Conservation (phyloP, 139 green algal genomes). For the Desmodesmus armatus region DNA sequence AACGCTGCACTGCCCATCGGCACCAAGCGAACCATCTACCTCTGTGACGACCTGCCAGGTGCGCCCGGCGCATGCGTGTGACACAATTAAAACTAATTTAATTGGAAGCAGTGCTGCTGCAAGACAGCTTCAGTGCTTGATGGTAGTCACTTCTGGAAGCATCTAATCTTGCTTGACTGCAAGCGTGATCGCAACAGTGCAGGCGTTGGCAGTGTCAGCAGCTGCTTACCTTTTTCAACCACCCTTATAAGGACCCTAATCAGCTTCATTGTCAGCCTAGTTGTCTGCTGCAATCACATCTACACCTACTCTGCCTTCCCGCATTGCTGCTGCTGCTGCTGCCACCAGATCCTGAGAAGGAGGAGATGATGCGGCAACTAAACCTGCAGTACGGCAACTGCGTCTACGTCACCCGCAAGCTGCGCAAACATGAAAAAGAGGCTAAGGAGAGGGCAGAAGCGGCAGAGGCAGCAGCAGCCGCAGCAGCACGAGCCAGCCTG, state of each 20-base stretch:
- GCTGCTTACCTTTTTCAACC: too few species aligned
- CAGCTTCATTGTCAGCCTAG: too few species aligned
- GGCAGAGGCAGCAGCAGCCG: background rate
- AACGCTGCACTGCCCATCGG: conserved; percentile 22
- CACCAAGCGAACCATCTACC: conserved; percentile 49
- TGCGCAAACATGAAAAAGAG: background rate
- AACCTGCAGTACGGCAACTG: background rate
- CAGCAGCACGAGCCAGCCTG: background rate
- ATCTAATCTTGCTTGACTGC: conserved; percentile 72
- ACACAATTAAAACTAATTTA: too few species aligned
- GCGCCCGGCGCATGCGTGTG: too few species aligned
- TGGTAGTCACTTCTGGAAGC: conserved; percentile 50
- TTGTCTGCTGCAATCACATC: background rate
- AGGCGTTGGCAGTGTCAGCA: background rate
- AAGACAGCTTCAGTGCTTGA: background rate
- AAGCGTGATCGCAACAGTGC: conserved; percentile 4
- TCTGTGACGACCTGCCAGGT: conserved; percentile 56
- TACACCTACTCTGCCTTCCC: background rate
- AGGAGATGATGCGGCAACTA: background rate
- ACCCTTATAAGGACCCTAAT: too few species aligned
- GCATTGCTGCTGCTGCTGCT: background rate
- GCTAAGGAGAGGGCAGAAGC: background rate
- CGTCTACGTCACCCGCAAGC: background rate
- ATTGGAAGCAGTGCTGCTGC: conserved; percentile 4
- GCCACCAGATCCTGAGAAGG: background rate